phyloP scores from a whole-genome alignment of 345 rosid species.

The Abelmoschus esculentus region DNA sequence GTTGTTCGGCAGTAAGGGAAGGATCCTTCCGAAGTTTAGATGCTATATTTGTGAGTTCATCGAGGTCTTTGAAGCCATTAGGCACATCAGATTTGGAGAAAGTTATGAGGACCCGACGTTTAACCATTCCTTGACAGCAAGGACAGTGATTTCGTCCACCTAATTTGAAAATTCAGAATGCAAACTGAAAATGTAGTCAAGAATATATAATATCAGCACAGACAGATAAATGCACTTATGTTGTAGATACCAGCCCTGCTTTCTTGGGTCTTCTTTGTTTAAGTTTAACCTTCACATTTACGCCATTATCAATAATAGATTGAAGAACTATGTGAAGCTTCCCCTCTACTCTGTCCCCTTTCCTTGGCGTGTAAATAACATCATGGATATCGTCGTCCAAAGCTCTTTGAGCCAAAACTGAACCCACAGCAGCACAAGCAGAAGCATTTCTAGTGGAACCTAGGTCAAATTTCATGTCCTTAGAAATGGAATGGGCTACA shows the following conservation, averaged over 20 bases:
- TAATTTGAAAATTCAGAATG: not conserved
- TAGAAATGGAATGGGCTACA: constrained; percentile 81
- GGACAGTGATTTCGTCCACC: not conserved
- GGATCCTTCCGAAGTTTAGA: constrained; percentile 46
- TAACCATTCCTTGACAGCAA: too few species aligned
- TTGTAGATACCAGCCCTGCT: constrained; percentile 4
- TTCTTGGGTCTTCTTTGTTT: constrained; percentile 56
- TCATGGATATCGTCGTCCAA: constrained; percentile 75
- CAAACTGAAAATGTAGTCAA: not conserved
- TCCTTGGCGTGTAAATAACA: constrained; percentile 67
- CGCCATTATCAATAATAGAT: constrained; percentile 59
- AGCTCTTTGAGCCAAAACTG: constrained; percentile 67
- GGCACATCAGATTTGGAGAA: too few species aligned
- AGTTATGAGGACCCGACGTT: too few species aligned
- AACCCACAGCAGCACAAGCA: constrained; percentile 68
- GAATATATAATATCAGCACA: not conserved
- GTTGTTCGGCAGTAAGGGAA: constrained; percentile 47
- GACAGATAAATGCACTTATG: not conserved
- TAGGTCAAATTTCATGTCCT: constrained; percentile 78
- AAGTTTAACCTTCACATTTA: constrained; percentile 72
- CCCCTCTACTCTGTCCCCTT: constrained; percentile 67
- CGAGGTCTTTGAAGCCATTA: constrained; percentile 25
- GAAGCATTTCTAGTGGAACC: constrained; percentile 58
- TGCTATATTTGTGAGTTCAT: constrained; percentile 39
- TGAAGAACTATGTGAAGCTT: constrained; percentile 75